Evolutionary conservation across 2,329 filamentous ascomycete species (phyloP), one percentile per base, ranked within the genome.

Genomic region (Talaromyces albobiverticillius): DNA sequence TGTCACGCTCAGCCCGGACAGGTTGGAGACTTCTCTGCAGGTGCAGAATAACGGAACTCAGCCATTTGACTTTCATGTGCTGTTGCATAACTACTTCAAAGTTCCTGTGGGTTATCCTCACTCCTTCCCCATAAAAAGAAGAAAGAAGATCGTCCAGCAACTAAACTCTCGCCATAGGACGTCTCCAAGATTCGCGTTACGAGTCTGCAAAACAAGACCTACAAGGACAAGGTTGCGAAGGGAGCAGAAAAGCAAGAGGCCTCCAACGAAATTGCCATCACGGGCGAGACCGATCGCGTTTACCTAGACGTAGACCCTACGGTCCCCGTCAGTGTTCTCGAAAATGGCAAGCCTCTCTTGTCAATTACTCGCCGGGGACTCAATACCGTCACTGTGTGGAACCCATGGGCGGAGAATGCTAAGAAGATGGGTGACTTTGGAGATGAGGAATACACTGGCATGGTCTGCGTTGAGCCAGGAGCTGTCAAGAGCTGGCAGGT

Each of bases 401-500:
- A 99, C 74, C 94, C 94, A 1, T 96, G 93, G 91, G 80, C 81
- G 38, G 89, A 92, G 59, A 95, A 95, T 78, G 85, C 89, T 1
- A 83, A 85, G 63, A 81, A 81, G 4, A 95, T 96, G 76, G 85
- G 78, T 50, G 94, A 99, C 72, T 96, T 97, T 69, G 82, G 82
- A 55, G 88, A 95, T 67, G 88, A 92, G 51, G 94, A 89, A 34
- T 97, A 87, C 79, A 90, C 90, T 79, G 84, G 90, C 56, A 96
- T 97, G 90, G 78, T 99, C 41, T 97, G 94, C 68, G 83, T 97
- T 48, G 94, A 99, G 79, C 89, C 93, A 2, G 94, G 94, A 11
- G 82, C 86, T 9, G 93, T 97, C 16, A 80, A 82, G 61, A 83
- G 80, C 5, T 97, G 90, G 89, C 86, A 88, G 74, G 89, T 85